Percentiles rank a stretch among this genome's conserved stretches.
phyloP scores from a whole-genome alignment of 1,284 basidiomycete genomes.

The Sanghuangporus sanghuang region DNA sequence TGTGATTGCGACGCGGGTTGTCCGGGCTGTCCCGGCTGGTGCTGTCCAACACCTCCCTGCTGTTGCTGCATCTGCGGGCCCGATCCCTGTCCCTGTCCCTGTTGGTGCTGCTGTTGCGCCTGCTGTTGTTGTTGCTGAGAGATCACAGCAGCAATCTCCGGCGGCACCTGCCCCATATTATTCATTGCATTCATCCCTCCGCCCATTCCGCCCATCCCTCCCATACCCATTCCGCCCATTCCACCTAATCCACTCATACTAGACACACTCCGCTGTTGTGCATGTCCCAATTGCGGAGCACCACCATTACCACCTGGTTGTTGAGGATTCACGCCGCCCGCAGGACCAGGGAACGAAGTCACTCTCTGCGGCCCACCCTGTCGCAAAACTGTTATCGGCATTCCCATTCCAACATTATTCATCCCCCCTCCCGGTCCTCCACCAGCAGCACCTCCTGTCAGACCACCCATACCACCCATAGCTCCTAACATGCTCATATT shows the following conservation, averaged over 20 bases:
- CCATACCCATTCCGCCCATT: neutral
- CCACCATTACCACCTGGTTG: neutral
- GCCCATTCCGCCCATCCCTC: neutral
- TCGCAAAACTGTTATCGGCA: neutral
- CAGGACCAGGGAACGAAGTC: neutral
- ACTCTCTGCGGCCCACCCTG: neutral
- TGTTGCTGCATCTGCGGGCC: neutral
- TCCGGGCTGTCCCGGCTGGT: neutral
- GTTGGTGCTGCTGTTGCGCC: neutral
- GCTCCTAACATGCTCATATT: neutral
- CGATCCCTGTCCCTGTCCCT: conserved; percentile 4
- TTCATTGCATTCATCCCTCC: too few relatives aligned
- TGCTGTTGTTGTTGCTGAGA: neutral
- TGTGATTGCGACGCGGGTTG: neutral
- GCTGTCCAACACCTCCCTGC: neutral
- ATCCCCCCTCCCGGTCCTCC: neutral
- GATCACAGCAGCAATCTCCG: conserved; percentile 4
- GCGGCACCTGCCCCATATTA: neutral
- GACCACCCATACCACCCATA: conserved; percentile 6
- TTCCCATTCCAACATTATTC: neutral
- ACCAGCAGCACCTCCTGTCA: too few relatives aligned
- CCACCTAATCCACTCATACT: neutral
- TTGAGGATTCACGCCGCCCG: neutral
- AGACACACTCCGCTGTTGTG: neutral
- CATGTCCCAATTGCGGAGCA: neutral